Base-by-base conservation (phyloP, 176 grass and related monocot genomes). In the Zizania latifolia region DNA sequence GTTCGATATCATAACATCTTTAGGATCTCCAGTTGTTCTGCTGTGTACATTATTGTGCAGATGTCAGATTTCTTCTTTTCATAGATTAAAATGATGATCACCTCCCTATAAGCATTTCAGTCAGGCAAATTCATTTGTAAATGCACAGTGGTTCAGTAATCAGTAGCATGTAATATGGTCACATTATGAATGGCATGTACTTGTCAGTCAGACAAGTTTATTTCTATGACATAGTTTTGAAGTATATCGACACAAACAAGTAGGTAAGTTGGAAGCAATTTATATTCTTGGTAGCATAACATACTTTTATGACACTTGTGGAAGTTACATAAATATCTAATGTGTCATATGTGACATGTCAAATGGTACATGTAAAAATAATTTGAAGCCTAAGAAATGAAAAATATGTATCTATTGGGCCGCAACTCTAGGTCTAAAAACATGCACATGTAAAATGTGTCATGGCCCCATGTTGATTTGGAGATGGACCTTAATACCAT, bases 41-140 rank as follows among this genome's bases (percentile, higher is more conserved):
- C 94, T 41, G 94, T 98, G 81, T 98, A 98, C 94, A 98, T 98
- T 78, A 93, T 88, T 0, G 84, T 93, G 55, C 86, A 93, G 46
- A 98, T 87, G 71, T 98, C 94, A 14, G 89, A 82, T 78, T 67
- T 94, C 54, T 92, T 90, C 74, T 89, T 83, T 84, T 83, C 84
- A 43, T 88, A 98, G 83, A 89, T 92, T 71, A 92, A 89, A 71
- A 43, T 87, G 73, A 77, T 81, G 62, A 30, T 35, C 67, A 26
- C 77, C 75, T 77, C 91, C 90, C 94, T 98, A 69, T 9, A 79
- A 57, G 16, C n/a, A 76, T 76, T 12, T 39, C 59, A 29, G 27
- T 4, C 27, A 31, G 17, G 63, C 15, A 59, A 12, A 22, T 45
- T 64, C 53, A 81, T 76, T 33, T 62, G 23, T 58, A 70, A 72